A percentile compares a stretch with the other conserved stretches of the same genome.
phyloP scores from a whole-genome alignment of 352 stramenopile genomes.

The Lagenidium sp. region DNA sequence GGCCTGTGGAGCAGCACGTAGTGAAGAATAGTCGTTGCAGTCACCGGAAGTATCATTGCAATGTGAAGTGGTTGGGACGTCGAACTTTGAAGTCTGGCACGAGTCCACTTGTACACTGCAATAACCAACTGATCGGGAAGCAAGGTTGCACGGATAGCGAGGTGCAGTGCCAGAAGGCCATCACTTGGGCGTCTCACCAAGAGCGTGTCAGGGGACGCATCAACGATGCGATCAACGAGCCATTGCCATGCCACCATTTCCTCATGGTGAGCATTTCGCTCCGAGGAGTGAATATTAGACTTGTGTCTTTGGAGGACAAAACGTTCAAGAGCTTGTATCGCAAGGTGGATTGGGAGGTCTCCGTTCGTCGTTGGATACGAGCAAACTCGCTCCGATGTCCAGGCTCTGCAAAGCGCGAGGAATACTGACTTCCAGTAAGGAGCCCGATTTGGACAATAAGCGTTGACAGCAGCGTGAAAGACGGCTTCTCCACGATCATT shows the following conservation, averaged over 20 bases:
- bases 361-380: constrained; percentile 22
- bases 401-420: constrained; percentile 29
- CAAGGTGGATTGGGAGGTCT: constrained; percentile 41
- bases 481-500: constrained; percentile 27
- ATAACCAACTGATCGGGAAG: constrained; percentile 6
- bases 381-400: constrained; percentile 17
- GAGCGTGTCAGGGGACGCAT: constrained; percentile 1
- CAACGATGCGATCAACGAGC: constrained; percentile 6
- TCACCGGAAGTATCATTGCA: too few relatives aligned
- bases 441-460: neutral
- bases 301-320: too few relatives aligned
- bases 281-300: too few relatives aligned
- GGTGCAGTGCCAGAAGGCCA: constrained; percentile 6
- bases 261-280: neutral
- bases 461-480: constrained; percentile 32
- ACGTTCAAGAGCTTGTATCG: too few relatives aligned
- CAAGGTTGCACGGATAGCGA: neutral
- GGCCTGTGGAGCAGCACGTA: constrained; percentile 43
- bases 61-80: constrained; percentile 14
- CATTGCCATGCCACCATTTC: constrained; percentile 3
- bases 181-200: constrained; percentile 6
- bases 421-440: constrained; percentile 25
- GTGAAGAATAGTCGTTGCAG: constrained; percentile 42
- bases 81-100: constrained; percentile 3
- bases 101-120: neutral